A percentile compares a stretch with the other conserved stretches of the same genome.
phyloP scores from a whole-genome alignment of 192 early-diverging fungal species.

The Linnemannia exigua region DNA sequence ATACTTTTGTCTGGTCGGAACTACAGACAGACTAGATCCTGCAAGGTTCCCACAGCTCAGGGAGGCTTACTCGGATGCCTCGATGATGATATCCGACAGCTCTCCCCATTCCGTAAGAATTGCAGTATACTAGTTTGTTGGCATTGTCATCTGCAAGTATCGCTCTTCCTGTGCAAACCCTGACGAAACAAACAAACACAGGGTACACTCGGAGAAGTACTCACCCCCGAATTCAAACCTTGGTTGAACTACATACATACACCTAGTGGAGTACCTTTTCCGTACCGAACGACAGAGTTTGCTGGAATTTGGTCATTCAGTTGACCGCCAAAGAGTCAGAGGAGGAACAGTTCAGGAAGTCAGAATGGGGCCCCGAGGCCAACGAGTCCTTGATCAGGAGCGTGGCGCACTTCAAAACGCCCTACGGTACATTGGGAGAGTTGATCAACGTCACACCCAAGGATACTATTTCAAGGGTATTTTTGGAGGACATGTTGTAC shows the following conservation, averaged over 20 bases:
- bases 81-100: background rate
- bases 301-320: slow-evolving; percentile 7
- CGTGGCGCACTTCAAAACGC: slow-evolving; percentile 1
- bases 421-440: slow-evolving; percentile 9
- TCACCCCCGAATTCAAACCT: background rate
- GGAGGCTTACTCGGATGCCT: background rate
- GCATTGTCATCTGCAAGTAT: background rate
- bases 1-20: slow-evolving; percentile 14
- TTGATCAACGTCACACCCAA: slow-evolving; percentile 14
- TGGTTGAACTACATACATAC: background rate
- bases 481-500: slow-evolving; percentile 19
- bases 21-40: slow-evolving; percentile 6
- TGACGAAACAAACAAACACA: background rate
- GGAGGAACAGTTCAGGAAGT: slow-evolving; percentile 1
- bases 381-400: slow-evolving; percentile 5
- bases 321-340: background rate
- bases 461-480: background rate
- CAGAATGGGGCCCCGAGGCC: slow-evolving; percentile 23
- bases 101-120: slow-evolving; percentile 2
- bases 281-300: slow-evolving; percentile 7
- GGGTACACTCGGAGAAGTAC: background rate
- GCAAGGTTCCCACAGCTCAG: background rate
- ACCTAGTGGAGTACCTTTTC: background rate
- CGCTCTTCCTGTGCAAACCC: background rate
- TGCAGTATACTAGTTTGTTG: background rate